A percentile compares a stretch with the other conserved stretches of the same genome.
These are phyloP conservation scores for Trypanosoma caninum DNA, from an alignment of 208 protist species.

Conservation along the genomic window DNA sequence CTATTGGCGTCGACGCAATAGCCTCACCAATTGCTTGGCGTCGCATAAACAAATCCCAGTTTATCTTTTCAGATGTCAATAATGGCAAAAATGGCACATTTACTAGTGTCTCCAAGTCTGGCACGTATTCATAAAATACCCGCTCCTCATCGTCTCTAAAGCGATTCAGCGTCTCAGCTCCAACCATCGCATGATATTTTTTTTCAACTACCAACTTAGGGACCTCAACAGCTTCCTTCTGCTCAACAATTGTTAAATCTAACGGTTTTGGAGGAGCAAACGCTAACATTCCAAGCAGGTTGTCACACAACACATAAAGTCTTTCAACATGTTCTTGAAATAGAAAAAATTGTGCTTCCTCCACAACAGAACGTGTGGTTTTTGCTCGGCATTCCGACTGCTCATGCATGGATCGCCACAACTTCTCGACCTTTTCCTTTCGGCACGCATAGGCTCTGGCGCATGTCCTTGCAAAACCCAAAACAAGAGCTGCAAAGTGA, in stretches of 20 bases:
- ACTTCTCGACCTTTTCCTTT: constrained; percentile 12
- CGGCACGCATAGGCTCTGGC: not conserved
- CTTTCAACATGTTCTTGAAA: constrained; percentile 18
- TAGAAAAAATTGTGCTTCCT: constrained; percentile 16
- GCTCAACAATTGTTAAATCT: constrained; percentile 13
- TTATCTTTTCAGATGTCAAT: constrained; percentile 5
- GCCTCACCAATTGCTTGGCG: not conserved
- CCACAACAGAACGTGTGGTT: not conserved
- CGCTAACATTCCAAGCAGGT: constrained; percentile 25
- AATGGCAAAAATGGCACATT: constrained; percentile 1
- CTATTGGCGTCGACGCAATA: not conserved
- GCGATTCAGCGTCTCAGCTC: constrained; percentile 20
- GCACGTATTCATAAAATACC: constrained; percentile 28
- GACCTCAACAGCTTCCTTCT: not conserved
- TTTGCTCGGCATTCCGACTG: constrained; percentile 7
- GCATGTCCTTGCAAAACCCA: not conserved
- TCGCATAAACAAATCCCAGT: constrained; percentile 11
- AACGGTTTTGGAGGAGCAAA: constrained; percentile 3
- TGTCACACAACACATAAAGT: constrained; percentile 19
- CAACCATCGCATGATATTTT: constrained; percentile 13
- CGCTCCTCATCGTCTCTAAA: constrained; percentile 27
- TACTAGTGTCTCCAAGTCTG: constrained; percentile 5
- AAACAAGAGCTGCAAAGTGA: constrained; percentile 7
- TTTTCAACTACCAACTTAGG: constrained; percentile 3
- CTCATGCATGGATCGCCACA: constrained; percentile 18